Percentiles rank a stretch among this genome's conserved stretches.
phyloP scores from a whole-genome alignment of 345 rosid genomes.

The Citropsis articulata region DNA sequence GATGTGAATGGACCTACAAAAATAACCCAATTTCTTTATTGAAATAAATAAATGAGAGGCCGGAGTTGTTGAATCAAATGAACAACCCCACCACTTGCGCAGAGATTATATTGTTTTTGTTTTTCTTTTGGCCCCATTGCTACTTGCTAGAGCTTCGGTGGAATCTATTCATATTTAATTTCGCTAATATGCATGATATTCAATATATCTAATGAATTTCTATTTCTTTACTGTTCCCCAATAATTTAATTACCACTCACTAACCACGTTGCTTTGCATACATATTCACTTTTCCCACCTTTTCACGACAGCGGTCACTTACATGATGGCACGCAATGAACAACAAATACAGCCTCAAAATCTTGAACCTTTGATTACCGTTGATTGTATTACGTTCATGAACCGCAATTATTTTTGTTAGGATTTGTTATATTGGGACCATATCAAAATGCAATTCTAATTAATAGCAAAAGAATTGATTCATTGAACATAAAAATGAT shows the following conservation, averaged over 20 bases:
- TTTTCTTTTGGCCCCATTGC: constrained; percentile 13
- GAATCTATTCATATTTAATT: constrained; percentile 31
- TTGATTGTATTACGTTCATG: not conserved
- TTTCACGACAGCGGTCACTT: not conserved
- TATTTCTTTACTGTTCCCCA: not conserved
- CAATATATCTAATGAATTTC: no score
- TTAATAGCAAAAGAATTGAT: no score
- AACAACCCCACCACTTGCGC: constrained; percentile 32
- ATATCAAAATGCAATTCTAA: no score
- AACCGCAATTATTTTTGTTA: no score
- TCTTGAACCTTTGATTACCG: not conserved
- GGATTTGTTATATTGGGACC: no score
- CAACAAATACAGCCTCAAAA: not conserved
- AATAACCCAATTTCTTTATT: not conserved
- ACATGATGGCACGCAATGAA: not conserved
- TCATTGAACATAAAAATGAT: no score
- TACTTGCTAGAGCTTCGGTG: constrained; percentile 20
- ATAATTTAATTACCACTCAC: not conserved
- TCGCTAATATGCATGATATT: not conserved
- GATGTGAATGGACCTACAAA: constrained; percentile 42
- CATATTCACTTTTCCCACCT: no score
- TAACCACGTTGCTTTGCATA: not conserved
- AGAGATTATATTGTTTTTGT: constrained; percentile 4
- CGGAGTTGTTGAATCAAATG: not conserved
- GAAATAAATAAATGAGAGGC: not conserved